Conservation (phyloP, 2,329 filamentous ascomycete genomes). For the Tolypocladium ovalisporum region DNA sequence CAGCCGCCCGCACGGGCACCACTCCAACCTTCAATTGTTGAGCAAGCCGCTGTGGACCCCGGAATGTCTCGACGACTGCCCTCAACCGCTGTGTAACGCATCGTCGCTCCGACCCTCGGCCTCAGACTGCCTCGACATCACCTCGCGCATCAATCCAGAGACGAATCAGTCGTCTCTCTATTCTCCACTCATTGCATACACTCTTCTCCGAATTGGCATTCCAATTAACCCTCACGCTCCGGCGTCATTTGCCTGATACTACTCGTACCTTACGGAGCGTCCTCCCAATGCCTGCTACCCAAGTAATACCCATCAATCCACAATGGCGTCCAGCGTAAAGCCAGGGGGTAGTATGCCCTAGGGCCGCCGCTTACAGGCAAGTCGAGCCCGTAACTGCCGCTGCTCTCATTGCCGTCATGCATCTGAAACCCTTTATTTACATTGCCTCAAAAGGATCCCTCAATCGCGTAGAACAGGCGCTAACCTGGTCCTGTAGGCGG, state of each 20-base stretch:
- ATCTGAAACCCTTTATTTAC: neutral
- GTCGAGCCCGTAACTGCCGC: conserved; percentile 5
- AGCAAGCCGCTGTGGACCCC: neutral
- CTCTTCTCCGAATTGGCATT: neutral
- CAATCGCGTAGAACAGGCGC: neutral
- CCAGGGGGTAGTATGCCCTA: conserved; percentile 21
- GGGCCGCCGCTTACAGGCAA: conserved; percentile 40
- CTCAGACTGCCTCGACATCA: neutral
- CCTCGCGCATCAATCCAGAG: neutral
- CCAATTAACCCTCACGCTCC: neutral
- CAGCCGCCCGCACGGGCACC: neutral
- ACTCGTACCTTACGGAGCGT: neutral
- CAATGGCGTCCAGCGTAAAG: conserved; percentile 17
- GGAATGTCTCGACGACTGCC: neutral
- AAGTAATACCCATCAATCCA: conserved; percentile 2
- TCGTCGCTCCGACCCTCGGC: neutral
- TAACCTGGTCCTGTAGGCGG: conserved; percentile 41
- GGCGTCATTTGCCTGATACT: neutral
- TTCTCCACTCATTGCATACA: neutral
- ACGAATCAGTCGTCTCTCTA: neutral
- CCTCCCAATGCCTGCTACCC: no score
- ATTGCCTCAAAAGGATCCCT: neutral
- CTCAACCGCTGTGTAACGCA: neutral
- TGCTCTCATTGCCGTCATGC: neutral
- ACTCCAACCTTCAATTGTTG: neutral